Percentiles rank a stretch among this genome's conserved stretches.
phyloP scores from a whole-genome alignment of 306 rosid species.

The Cicer pinnatifidum region DNA sequence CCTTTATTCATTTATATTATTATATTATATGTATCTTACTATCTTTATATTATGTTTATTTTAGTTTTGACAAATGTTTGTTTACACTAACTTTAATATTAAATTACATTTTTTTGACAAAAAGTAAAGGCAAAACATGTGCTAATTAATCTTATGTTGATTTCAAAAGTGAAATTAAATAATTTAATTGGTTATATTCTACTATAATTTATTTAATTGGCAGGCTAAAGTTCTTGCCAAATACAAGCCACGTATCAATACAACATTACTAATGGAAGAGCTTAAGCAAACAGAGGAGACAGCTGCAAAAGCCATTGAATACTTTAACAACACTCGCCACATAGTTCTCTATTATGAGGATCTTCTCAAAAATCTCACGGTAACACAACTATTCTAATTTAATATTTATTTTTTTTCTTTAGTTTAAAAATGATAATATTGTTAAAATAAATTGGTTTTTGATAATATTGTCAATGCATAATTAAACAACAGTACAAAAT shows the following conservation, averaged over 20 bases:
- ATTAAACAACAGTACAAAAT: neutral
- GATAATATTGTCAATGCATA: neutral
- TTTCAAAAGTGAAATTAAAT: slow-evolving; percentile 15
- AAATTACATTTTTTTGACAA: too few relatives aligned
- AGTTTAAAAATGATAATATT: neutral
- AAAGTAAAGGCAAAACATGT: neutral
- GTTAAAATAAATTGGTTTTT: neutral
- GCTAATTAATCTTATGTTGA: neutral
- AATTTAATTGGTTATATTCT: neutral
- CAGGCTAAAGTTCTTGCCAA: slow-evolving; percentile 66
- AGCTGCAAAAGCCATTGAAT: slow-evolving; percentile 49
- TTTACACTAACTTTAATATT: too few relatives aligned
- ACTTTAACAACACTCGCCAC: slow-evolving; percentile 61
- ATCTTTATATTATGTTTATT: neutral
- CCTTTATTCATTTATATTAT: neutral
- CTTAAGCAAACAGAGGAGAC: slow-evolving; percentile 53
- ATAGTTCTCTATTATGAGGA: slow-evolving; percentile 68
- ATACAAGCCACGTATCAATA: slow-evolving; percentile 57
- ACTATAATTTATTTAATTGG: neutral
- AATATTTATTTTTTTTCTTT: neutral
- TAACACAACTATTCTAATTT: slow-evolving; percentile 29
- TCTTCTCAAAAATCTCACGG: slow-evolving; percentile 58
- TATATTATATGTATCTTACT: neutral
- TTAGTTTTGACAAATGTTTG: too few relatives aligned
- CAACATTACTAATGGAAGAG: slow-evolving; percentile 48